Conservation (phyloP, 2,329 filamentous ascomycete genomes). For the Hypocreales sp. region DNA sequence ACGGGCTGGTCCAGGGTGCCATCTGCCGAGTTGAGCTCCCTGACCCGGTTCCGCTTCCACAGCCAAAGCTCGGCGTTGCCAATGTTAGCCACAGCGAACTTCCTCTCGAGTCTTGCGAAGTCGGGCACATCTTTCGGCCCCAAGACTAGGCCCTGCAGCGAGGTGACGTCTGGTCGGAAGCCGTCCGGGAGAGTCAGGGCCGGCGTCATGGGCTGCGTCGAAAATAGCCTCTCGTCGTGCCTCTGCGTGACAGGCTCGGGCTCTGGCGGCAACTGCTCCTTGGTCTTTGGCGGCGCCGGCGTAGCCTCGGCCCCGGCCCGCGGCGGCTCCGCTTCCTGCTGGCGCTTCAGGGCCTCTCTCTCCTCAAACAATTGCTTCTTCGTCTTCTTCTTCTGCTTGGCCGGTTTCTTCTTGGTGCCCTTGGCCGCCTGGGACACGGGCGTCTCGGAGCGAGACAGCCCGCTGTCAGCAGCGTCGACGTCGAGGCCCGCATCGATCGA, state of each 20-base stretch:
- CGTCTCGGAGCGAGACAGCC: slow-evolving; percentile 29
- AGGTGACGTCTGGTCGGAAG: slow-evolving; percentile 28
- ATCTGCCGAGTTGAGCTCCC: slow-evolving; percentile 33
- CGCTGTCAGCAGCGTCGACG: slow-evolving; percentile 23
- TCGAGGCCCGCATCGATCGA: slow-evolving; percentile 36
- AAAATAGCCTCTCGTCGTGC: slow-evolving; percentile 30
- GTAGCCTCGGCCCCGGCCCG: slow-evolving; percentile 24
- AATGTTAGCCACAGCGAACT: slow-evolving; percentile 26
- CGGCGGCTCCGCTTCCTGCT: slow-evolving; percentile 30
- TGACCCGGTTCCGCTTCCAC: slow-evolving; percentile 39
- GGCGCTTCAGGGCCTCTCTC: slow-evolving; percentile 41
- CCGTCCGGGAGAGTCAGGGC: slow-evolving; percentile 29
- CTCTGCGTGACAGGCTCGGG: slow-evolving; percentile 32
- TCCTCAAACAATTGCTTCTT: slow-evolving; percentile 66
- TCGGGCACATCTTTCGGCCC: slow-evolving; percentile 32
- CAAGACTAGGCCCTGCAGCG: slow-evolving; percentile 27
- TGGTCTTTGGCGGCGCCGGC: slow-evolving; percentile 15
- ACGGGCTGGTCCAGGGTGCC: slow-evolving; percentile 16
- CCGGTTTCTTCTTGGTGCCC: slow-evolving; percentile 36
- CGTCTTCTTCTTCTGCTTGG: slow-evolving; percentile 56
- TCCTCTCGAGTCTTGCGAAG: slow-evolving; percentile 30
- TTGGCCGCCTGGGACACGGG: slow-evolving; percentile 26
- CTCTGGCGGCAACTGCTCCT: slow-evolving; percentile 6
- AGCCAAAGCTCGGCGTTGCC: slow-evolving; percentile 38
- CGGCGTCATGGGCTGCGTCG: slow-evolving; percentile 26